Evolutionary conservation across 768 basidiomycete species (phyloP).

Genomic region (Infundibulicybe gibba): DNA sequence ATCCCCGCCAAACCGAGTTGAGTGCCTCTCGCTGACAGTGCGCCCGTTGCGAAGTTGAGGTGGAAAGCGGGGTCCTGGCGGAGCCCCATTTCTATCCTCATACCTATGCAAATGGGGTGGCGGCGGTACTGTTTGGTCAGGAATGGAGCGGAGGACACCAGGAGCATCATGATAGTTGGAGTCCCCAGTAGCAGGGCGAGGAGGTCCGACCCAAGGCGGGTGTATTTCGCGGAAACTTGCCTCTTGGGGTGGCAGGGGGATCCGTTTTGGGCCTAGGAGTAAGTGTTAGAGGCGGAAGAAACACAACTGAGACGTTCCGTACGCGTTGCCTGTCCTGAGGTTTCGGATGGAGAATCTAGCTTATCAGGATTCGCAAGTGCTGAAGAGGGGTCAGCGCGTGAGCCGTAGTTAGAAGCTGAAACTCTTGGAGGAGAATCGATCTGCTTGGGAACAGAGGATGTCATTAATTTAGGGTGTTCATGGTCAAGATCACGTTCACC

Average conservation of each 20-base stretch:
- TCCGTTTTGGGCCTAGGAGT: slow-evolving; percentile 32
- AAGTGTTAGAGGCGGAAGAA: slow-evolving; percentile 1
- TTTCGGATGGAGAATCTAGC: neutral
- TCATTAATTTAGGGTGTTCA: slow-evolving; percentile 7
- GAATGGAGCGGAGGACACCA: neutral
- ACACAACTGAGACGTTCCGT: slow-evolving; percentile 19
- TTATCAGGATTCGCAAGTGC: neutral
- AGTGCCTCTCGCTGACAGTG: slow-evolving; percentile 2
- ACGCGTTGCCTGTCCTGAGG: slow-evolving; percentile 22
- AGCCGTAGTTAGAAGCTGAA: slow-evolving; percentile 1
- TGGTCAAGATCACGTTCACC: slow-evolving; percentile 1
- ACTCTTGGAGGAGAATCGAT: slow-evolving; percentile 4
- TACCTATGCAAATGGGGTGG: neutral
- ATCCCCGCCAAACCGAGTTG: slow-evolving; percentile 20
- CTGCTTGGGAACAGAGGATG: slow-evolving; percentile 7
- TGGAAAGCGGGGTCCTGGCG: slow-evolving; percentile 10
- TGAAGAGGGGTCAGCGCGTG: neutral
- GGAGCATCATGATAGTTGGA: slow-evolving; percentile 2
- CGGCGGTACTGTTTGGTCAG: neutral
- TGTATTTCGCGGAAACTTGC: slow-evolving; percentile 28
- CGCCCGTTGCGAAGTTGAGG: slow-evolving; percentile 3
- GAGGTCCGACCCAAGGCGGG: slow-evolving; percentile 6
- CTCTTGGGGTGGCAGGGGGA: slow-evolving; percentile 42
- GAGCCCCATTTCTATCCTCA: slow-evolving; percentile 1
- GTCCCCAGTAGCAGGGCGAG: neutral